phyloP scores from a whole-genome alignment of 2,329 filamentous ascomycete species.

The Aspergillus fischeri region DNA sequence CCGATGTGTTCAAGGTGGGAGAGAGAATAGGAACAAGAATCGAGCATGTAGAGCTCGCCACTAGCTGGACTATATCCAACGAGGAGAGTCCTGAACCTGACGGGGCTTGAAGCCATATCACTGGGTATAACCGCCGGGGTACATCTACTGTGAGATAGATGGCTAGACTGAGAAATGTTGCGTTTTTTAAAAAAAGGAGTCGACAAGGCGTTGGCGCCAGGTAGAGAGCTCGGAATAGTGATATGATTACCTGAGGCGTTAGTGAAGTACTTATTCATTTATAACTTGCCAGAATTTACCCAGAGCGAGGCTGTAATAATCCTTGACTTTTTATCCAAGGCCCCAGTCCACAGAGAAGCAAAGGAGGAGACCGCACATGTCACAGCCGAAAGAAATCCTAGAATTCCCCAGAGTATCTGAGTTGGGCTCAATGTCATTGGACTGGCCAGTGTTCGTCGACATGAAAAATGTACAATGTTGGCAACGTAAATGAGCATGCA shows the following conservation, averaged over 20 bases:
- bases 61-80: not conserved
- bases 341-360: not conserved
- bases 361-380: not conserved
- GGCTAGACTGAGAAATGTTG: not conserved
- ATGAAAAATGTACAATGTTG: not conserved
- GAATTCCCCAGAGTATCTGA: not conserved
- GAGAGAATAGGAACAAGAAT: slow-evolving; percentile 5
- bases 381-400: not conserved
- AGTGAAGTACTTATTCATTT: not conserved
- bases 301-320: not conserved
- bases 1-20: not conserved
- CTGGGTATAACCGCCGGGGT: slow-evolving; percentile 3
- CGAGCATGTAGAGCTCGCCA: slow-evolving; percentile 1
- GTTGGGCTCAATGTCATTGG: not conserved
- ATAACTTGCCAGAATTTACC: not conserved
- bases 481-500: not conserved
- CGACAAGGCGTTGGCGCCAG: not conserved
- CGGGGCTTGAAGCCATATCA: slow-evolving; percentile 6
- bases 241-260: slow-evolving; percentile 1
- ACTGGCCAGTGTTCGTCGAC: not conserved
- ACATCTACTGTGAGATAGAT: slow-evolving; percentile 4
- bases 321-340: not conserved
- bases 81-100: not conserved
- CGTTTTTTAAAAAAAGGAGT: not conserved
- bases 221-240: slow-evolving; percentile 1